Percentiles rank a stretch among this genome's conserved stretches.
Conservation (phyloP, 2,329 filamentous ascomycete genomes). For the Apiospora sp. region DNA sequence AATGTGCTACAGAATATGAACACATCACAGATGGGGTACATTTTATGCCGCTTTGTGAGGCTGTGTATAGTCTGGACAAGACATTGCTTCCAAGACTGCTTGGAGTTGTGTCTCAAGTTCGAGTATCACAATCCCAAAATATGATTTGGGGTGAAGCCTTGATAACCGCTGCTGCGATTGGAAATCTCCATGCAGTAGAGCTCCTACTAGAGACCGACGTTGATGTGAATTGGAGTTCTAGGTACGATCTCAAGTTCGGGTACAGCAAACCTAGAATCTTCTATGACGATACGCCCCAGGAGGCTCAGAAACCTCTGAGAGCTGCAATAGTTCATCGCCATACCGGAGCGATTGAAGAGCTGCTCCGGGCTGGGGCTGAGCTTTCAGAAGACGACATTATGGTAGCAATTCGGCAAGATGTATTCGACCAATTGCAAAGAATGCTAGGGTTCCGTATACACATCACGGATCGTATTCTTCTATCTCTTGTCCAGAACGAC, state of each 20-base stretch:
- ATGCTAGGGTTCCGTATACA: background rate
- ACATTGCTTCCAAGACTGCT: background rate
- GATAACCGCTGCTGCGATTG: background rate
- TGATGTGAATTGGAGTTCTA: background rate
- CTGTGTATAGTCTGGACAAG: background rate
- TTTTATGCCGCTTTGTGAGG: background rate
- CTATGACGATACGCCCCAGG: accelerated
- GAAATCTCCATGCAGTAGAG: background rate
- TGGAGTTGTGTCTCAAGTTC: no score
- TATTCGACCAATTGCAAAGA: background rate
- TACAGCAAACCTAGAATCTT: background rate
- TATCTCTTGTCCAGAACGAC: background rate
- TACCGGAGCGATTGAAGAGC: background rate
- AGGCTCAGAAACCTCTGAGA: background rate
- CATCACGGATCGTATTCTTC: background rate
- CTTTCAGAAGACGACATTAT: background rate
- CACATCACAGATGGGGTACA: no score
- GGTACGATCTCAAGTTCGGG: background rate
- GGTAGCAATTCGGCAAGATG: background rate
- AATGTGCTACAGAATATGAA: no score
- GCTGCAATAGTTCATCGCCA: background rate
- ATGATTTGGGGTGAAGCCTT: background rate
- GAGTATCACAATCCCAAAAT: no score
- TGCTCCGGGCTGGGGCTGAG: background rate
- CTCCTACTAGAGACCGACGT: background rate